phyloP scores from a whole-genome alignment of 2,329 filamentous ascomycete genomes.

The Cylindrodendrum hubeiense region DNA sequence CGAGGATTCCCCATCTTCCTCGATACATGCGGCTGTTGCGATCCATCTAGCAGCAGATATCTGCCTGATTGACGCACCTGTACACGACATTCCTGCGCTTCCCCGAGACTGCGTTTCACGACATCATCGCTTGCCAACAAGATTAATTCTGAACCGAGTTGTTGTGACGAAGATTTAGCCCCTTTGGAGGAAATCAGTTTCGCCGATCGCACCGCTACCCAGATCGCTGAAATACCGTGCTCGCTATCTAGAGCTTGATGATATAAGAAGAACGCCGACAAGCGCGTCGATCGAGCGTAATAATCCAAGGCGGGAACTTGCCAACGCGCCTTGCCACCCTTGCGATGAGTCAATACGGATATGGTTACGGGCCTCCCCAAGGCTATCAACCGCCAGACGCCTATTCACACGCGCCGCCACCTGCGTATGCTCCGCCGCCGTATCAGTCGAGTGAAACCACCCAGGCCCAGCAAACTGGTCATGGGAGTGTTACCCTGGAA shows the following conservation, averaged over 20 bases:
- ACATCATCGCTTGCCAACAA: not conserved
- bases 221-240: not conserved
- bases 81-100: not conserved
- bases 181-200: not conserved
- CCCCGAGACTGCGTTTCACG: not conserved
- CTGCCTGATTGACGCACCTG: not conserved
- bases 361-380: slow-evolving; percentile 40
- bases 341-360: slow-evolving; percentile 48
- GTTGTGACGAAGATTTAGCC: not conserved
- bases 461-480: slow-evolving; percentile 13
- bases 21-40: not conserved
- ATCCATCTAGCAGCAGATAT: not conserved
- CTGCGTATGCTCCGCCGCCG: slow-evolving; percentile 25
- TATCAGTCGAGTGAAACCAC: slow-evolving; percentile 24
- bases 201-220: not conserved
- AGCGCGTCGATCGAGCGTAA: slow-evolving; percentile 8
- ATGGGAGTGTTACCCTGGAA: slow-evolving; percentile 26
- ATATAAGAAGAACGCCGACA: not conserved
- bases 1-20: not conserved
- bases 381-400: slow-evolving; percentile 39
- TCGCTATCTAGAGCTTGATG: not conserved
- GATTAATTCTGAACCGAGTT: not conserved
- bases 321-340: not conserved
- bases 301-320: not conserved
- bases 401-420: slow-evolving; percentile 32